Evolutionary conservation across 805 yeast species (phyloP).

Genomic region (Metschnikowia shivogae): DNA sequence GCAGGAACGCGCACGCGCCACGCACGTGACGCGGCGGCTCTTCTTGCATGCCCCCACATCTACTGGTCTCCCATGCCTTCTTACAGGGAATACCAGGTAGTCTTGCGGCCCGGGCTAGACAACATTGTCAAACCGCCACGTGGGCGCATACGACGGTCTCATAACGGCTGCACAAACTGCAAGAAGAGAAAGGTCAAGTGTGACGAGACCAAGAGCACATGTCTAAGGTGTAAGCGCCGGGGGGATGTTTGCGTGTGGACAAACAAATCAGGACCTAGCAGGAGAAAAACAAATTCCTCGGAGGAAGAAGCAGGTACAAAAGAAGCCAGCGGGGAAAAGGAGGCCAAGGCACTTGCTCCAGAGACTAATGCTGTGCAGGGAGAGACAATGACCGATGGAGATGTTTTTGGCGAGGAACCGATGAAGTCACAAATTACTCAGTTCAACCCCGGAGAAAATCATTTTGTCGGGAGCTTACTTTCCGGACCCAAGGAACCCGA

Average conservation of each 20-base stretch:
- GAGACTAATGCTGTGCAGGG: too few species aligned
- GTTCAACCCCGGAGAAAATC: neutral
- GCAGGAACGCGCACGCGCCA: neutral
- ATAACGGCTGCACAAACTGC: slow-evolving; percentile 13
- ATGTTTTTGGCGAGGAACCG: too few species aligned
- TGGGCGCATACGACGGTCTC: slow-evolving; percentile 2
- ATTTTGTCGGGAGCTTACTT: neutral
- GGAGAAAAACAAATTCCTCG: neutral
- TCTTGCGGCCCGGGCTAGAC: slow-evolving; percentile 4
- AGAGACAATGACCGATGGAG: too few species aligned
- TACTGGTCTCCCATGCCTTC: neutral
- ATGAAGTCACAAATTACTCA: neutral
- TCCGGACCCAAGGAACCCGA: neutral
- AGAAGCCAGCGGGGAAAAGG: too few species aligned
- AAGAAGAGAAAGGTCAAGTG: slow-evolving; percentile 15
- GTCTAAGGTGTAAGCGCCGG: slow-evolving; percentile 11
- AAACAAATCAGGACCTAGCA: neutral
- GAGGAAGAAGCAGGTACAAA: too few species aligned
- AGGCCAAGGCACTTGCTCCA: too few species aligned
- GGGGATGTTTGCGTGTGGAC: slow-evolving; percentile 10
- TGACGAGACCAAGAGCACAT: slow-evolving; percentile 11
- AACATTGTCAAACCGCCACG: neutral
- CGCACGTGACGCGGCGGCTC: neutral
- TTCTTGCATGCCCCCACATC: too few species aligned
- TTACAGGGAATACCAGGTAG: slow-evolving; percentile 11